Base-by-base conservation (phyloP, 495 filamentous ascomycete species). In the Aspergillus saccharolyticus region DNA sequence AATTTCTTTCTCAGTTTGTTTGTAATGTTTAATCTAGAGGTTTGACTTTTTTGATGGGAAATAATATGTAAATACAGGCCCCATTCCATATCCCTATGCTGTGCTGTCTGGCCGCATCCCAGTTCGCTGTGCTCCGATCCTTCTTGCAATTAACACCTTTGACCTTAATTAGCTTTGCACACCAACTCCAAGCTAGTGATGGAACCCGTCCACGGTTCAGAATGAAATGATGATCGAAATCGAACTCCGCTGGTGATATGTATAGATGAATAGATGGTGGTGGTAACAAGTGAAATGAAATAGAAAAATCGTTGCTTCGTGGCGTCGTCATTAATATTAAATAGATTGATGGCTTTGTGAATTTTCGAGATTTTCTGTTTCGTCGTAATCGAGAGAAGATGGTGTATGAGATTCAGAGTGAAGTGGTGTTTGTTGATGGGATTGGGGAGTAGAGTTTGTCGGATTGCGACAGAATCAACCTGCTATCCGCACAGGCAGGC, bases 401-500 rank as follows among this genome's bases (percentile, higher is more conserved):
- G 25, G n/a, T 21, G 7, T 50, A 20, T 3, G 47, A n/a, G 22
- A 28, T n/a, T n/a, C n/a, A 17, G 20, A 45, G 19, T 28, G 16
- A 20, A 22, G 55, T 42, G 54, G 50, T 50, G 49, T 56, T 42
- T 24, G 51, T 50, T 55, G 25, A 43, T 30, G 28, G 33, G 18
- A 52, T 39, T 42, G 25, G 42, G 10, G 43, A n/a, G 43, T 39
- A 9, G 20, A 17, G 44, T 43, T 15, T 28, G 21, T 25, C 1
- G 21, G 22, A 28, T 21, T n/a, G 19, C 52, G 47, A 25, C 50
- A 44, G 2, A 44, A 2, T 25, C 53, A 66, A 21, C 60, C 56
- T 8, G 60, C 45, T 46, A 66, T 66, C 21, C 61, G 64, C 42
- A 66, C 56, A 16, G 64, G 64, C 28, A 66, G 50, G 39, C 64